Percentiles rank a stretch among this genome's conserved stretches.
Conservation (phyloP, 2,329 filamentous ascomycete species). For the Cyanodermella asteris region DNA sequence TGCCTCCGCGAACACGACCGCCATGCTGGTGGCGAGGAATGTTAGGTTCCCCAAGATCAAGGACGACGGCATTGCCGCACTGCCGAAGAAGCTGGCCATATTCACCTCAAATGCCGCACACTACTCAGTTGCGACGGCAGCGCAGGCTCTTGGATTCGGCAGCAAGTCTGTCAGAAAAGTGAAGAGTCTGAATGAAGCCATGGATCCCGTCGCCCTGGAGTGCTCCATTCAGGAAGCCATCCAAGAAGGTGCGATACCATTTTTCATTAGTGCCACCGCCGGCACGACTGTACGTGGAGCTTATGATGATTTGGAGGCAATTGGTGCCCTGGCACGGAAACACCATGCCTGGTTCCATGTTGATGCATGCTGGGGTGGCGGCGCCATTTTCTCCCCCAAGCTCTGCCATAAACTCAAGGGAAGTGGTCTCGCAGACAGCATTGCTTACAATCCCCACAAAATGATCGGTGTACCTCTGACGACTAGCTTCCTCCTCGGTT, state of each 20-base stretch:
- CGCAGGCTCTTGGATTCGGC: conserved; percentile 74
- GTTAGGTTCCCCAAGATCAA: conserved; percentile 64
- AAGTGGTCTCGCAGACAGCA: conserved; percentile 50
- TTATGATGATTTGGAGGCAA: conserved; percentile 56
- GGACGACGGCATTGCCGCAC: conserved; percentile 39
- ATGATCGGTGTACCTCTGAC: conserved; percentile 86
- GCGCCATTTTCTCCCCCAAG: conserved; percentile 51
- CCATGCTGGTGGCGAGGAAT: conserved; percentile 73
- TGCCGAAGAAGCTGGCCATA: conserved; percentile 41
- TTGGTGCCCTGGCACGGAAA: conserved; percentile 47
- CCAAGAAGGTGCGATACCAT: conserved; percentile 50
- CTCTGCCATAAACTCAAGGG: conserved; percentile 47
- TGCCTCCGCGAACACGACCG: conserved; percentile 63
- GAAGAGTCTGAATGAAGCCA: conserved; percentile 47
- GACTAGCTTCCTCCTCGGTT: conserved; percentile 68
- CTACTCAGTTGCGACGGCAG: conserved; percentile 86
- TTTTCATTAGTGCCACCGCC: conserved; percentile 90
- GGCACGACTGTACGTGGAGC: conserved; percentile 84
- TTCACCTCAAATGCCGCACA: conserved; percentile 84
- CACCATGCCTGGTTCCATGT: conserved; percentile 78
- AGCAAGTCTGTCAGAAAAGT: conserved; percentile 50
- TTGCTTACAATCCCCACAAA: conserved; percentile 89
- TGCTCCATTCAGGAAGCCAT: conserved; percentile 39
- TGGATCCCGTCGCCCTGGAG: conserved; percentile 46
- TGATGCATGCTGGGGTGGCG: conserved; percentile 78